phyloP scores from a whole-genome alignment of 2,329 filamentous ascomycete species.

The Aspergillus thermomutatus region DNA sequence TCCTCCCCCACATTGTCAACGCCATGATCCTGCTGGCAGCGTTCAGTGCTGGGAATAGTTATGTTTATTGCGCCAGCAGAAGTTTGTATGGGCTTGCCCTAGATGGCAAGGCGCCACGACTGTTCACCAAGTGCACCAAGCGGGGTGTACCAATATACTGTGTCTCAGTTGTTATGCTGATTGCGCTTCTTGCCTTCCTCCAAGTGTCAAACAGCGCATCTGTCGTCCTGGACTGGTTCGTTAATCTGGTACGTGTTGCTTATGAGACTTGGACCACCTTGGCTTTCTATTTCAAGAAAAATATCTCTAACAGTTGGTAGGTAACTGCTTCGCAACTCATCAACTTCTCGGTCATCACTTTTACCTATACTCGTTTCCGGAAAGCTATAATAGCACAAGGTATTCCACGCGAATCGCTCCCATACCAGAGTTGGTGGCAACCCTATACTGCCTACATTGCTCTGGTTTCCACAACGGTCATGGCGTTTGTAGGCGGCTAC shows the following conservation, averaged over 20 bases:
- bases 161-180: conserved; percentile 61
- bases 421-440: conserved; percentile 66
- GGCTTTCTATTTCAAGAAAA: not conserved
- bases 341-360: conserved; percentile 67
- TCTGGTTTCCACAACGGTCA: conserved; percentile 60
- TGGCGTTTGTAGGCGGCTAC: conserved; percentile 74
- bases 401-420: conserved; percentile 63
- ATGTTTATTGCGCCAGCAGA: conserved; percentile 65
- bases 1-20: conserved; percentile 70
- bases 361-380: conserved; percentile 70
- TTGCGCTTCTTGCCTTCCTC: conserved; percentile 70
- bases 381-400: conserved; percentile 68
- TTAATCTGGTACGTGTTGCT: conserved; percentile 51
- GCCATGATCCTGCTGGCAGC: conserved; percentile 67
- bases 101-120: conserved; percentile 67
- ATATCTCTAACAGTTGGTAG: conserved; percentile 16
- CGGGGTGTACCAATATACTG: conserved; percentile 72
- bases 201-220: conserved; percentile 65
- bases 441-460: conserved; percentile 70
- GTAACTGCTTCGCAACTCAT: conserved; percentile 72
- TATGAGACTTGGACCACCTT: not conserved
- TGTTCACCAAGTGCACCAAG: conserved; percentile 60
- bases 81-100: conserved; percentile 66
- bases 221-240: conserved; percentile 69
- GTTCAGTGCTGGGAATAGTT: conserved; percentile 66